Conservation (phyloP, 352 stramenopile genomes). For the Chrysophaeum taylorii region DNA sequence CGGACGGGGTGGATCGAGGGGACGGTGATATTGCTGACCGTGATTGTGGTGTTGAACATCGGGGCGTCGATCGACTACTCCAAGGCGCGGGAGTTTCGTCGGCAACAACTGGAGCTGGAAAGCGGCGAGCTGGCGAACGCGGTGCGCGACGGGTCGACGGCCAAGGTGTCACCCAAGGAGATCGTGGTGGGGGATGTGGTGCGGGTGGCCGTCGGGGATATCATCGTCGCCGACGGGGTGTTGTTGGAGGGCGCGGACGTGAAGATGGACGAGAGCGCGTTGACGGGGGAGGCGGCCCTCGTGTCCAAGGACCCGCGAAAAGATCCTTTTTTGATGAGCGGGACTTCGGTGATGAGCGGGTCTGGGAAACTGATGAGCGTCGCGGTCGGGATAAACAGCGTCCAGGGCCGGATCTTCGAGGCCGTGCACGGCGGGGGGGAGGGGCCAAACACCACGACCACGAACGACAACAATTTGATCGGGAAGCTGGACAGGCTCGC, state of each 20-base stretch:
- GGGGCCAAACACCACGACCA: no score
- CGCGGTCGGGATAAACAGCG: constrained; percentile 47
- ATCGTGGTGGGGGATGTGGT: constrained; percentile 56
- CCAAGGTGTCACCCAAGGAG: constrained; percentile 27
- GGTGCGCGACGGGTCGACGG: background rate
- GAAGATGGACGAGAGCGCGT: constrained; percentile 48
- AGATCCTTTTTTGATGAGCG: constrained; percentile 36
- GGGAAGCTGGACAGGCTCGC: constrained; percentile 48
- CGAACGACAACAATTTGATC: constrained; percentile 42
- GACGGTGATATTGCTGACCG: background rate
- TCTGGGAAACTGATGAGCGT: constrained; percentile 51
- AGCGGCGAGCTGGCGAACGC: background rate
- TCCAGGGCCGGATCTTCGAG: constrained; percentile 48
- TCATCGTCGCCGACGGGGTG: constrained; percentile 49
- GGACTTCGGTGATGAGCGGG: constrained; percentile 41
- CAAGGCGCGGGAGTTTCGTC: background rate
- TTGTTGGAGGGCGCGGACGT: constrained; percentile 41
- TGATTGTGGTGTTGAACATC: background rate
- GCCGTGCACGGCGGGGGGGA: constrained; percentile 45
- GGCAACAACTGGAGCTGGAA: background rate
- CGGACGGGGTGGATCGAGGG: background rate
- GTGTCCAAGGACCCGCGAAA: constrained; percentile 44
- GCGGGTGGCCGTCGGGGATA: constrained; percentile 48
- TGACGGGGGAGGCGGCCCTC: constrained; percentile 46
- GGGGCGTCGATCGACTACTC: background rate